phyloP scores from a whole-genome alignment of 176 grass and related monocot genomes.

The Lolium rigidum region DNA sequence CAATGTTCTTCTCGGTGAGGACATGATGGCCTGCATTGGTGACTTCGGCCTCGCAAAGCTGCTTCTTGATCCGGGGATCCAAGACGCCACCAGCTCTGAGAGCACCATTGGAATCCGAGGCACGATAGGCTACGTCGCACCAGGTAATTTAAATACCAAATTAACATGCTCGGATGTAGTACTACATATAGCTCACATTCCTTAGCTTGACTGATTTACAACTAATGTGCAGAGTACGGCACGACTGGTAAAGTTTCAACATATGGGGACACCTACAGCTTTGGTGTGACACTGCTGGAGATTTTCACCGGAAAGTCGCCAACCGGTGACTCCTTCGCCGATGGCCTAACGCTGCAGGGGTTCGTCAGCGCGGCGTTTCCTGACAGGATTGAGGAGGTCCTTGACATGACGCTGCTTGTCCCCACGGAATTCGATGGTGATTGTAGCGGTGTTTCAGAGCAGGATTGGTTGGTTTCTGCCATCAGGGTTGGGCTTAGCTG shows the following conservation, averaged over 20 bases:
- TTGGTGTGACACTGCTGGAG: constrained; percentile 32
- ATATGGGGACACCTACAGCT: constrained; percentile 40
- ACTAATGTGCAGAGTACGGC: constrained; percentile 20
- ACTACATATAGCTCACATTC: not conserved
- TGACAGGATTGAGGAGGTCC: not conserved
- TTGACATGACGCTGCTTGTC: not conserved
- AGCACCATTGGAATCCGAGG: constrained; percentile 42
- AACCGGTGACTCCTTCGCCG: not conserved
- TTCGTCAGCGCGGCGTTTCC: not conserved
- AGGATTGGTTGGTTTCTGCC: not conserved
- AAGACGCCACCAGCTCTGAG: not conserved
- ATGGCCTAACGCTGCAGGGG: not conserved
- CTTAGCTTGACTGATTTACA: no score
- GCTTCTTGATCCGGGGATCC: not conserved
- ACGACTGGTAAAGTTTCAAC: not conserved
- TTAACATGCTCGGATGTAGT: not conserved
- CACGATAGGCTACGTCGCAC: constrained; percentile 52
- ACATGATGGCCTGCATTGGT: constrained; percentile 48
- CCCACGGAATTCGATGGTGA: not conserved
- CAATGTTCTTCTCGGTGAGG: constrained; percentile 52
- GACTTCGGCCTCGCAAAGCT: not conserved
- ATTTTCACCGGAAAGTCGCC: constrained; percentile 32
- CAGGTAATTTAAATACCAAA: constrained; percentile 10
- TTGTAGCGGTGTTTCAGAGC: not conserved
- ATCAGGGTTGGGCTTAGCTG: constrained; percentile 10